Conservation (phyloP, 2,329 filamentous ascomycete species). For the Trichoderma harzianum region DNA sequence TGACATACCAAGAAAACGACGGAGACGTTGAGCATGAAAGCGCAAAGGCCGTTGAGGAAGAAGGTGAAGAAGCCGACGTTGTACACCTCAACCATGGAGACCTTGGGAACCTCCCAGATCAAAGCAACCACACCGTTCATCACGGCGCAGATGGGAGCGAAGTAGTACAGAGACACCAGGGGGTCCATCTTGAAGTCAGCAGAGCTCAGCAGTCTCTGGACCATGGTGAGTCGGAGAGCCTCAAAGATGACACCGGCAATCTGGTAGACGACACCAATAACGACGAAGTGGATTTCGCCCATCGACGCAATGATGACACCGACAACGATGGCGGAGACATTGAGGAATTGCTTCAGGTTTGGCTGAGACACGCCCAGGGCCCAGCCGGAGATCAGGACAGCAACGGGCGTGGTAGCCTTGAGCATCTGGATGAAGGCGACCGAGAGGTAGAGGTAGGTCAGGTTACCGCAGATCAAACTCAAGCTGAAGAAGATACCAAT, state of each 20-base stretch:
- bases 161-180: constrained; percentile 85
- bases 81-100: constrained; percentile 68
- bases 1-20: constrained; percentile 76
- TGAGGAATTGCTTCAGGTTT: constrained; percentile 82
- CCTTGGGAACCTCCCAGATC: constrained; percentile 67
- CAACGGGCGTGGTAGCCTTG: constrained; percentile 95
- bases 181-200: constrained; percentile 91
- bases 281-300: constrained; percentile 91
- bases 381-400: constrained; percentile 88
- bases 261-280: constrained; percentile 76
- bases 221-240: constrained; percentile 78
- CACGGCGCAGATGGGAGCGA: constrained; percentile 75
- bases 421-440: constrained; percentile 99
- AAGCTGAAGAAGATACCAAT: constrained; percentile 95
- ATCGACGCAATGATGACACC: constrained; percentile 93
- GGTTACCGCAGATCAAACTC: constrained; percentile 93
- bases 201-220: constrained; percentile 76
- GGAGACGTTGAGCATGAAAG: constrained; percentile 79
- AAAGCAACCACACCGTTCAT: constrained; percentile 77
- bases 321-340: constrained; percentile 90
- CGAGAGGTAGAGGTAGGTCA: constrained; percentile 91
- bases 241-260: constrained; percentile 76
- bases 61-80: constrained; percentile 70
- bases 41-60: constrained; percentile 71
- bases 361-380: constrained; percentile 77